A percentile compares a stretch with the other conserved stretches of the same genome.
Conservation (phyloP, 306 rosid genomes). For the Quercus robur region DNA sequence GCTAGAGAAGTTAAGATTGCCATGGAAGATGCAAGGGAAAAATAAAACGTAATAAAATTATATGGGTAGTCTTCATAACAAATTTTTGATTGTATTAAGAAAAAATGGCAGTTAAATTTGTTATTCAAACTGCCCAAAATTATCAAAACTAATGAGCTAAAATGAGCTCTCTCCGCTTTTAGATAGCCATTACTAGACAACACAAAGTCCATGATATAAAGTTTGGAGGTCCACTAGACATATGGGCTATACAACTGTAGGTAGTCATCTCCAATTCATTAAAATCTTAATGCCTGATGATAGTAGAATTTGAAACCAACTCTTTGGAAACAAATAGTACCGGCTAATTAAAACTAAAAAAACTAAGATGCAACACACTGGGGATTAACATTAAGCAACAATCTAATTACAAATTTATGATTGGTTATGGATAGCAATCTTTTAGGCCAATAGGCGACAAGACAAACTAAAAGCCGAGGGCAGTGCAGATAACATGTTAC, state of each 20-base stretch:
- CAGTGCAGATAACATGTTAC: conserved; percentile 9
- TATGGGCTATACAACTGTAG: too few species aligned
- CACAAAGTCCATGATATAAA: too few species aligned
- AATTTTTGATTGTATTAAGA: neutral
- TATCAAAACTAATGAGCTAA: too few species aligned
- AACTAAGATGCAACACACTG: neutral
- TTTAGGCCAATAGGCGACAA: neutral
- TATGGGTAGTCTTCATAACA: neutral
- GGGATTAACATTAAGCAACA: neutral
- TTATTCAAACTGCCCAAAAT: too few species aligned
- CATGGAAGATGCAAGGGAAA: neutral
- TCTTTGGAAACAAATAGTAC: too few species aligned
- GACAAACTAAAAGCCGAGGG: neutral
- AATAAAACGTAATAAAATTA: neutral
- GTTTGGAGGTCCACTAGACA: too few species aligned
- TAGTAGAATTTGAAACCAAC: too few species aligned
- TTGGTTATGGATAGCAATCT: neutral
- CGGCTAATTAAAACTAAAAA: too few species aligned
- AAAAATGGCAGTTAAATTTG: neutral
- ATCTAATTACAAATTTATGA: neutral
- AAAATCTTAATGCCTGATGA: too few species aligned
- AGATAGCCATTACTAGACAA: too few species aligned
- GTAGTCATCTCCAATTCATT: too few species aligned
- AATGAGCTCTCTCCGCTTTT: too few species aligned
- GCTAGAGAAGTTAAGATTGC: neutral